These are phyloP conservation scores for Syncephalastrum sp. DNA, from an alignment of 371 early-diverging fungal genomes.

Conservation along the genomic window DNA sequence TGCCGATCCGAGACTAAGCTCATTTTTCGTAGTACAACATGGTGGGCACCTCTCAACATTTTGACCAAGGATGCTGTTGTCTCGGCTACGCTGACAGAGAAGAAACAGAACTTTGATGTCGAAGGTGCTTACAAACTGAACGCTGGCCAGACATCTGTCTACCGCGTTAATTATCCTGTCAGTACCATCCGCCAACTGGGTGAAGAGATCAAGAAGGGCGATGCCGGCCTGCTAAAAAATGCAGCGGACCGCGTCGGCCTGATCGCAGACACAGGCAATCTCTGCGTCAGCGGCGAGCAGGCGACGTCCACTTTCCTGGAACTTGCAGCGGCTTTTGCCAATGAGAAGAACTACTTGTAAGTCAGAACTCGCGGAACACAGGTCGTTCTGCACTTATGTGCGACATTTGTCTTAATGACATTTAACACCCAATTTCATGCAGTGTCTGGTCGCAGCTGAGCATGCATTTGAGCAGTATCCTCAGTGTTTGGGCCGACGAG, in stretches of 20 bases:
- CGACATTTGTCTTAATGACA: no score
- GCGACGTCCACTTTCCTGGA: slow-evolving; percentile 56
- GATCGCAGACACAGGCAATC: slow-evolving; percentile 62
- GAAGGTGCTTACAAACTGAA: slow-evolving; percentile 58
- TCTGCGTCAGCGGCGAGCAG: slow-evolving; percentile 59
- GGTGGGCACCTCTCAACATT: slow-evolving; percentile 66
- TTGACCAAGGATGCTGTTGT: slow-evolving; percentile 30
- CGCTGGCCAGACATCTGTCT: slow-evolving; percentile 59
- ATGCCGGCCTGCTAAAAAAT: slow-evolving; percentile 47
- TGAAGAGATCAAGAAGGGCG: slow-evolving; percentile 50
- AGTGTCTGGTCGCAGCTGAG: slow-evolving; percentile 55
- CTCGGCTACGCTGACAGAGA: slow-evolving; percentile 42
- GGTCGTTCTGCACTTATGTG: no score
- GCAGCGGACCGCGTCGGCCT: slow-evolving; percentile 71
- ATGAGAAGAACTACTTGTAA: slow-evolving; percentile 54
- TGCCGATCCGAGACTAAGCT: slow-evolving; percentile 27
- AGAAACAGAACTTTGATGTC: slow-evolving; percentile 40
- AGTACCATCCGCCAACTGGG: slow-evolving; percentile 54
- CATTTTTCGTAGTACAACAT: slow-evolving; percentile 28
- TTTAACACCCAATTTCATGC: background rate
- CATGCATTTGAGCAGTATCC: slow-evolving; percentile 48
- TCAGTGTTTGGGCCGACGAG: slow-evolving; percentile 53
- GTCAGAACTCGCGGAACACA: background rate
- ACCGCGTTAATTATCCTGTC: slow-evolving; percentile 71
- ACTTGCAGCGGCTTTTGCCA: slow-evolving; percentile 44